These are phyloP conservation scores for Poteriospumella lacustris DNA, from an alignment of 108 stramenopile genomes.

Conservation along the genomic window DNA sequence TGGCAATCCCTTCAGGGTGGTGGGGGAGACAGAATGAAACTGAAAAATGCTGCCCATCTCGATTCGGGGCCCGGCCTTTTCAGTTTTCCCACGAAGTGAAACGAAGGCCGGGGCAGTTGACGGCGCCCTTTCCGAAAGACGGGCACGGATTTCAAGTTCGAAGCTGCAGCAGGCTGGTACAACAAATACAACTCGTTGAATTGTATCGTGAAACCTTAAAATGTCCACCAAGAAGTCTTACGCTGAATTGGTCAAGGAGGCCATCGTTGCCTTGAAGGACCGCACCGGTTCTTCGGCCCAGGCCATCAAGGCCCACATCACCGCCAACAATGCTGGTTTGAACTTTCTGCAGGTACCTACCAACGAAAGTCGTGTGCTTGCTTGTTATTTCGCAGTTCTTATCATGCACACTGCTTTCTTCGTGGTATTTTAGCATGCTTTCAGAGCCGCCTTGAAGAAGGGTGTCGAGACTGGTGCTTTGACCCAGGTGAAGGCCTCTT, in stretches of 20 bases:
- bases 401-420: not conserved
- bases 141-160: too few relatives aligned
- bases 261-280: slow-evolving; percentile 45
- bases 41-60: too few relatives aligned
- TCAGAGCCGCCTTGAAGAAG: slow-evolving; percentile 46
- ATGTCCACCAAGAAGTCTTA: slow-evolving; percentile 1
- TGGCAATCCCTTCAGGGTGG: too few relatives aligned
- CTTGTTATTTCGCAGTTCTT: not conserved
- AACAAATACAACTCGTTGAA: too few relatives aligned
- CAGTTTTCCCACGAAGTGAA: too few relatives aligned
- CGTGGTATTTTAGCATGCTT: slow-evolving; percentile 26
- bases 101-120: too few relatives aligned
- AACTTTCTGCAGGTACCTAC: slow-evolving; percentile 32
- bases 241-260: slow-evolving; percentile 34
- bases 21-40: too few relatives aligned
- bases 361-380: too few relatives aligned
- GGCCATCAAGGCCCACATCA: slow-evolving; percentile 48
- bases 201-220: too few relatives aligned
- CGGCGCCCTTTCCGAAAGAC: too few relatives aligned
- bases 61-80: too few relatives aligned
- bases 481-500: slow-evolving; percentile 43
- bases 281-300: slow-evolving; percentile 43
- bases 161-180: too few relatives aligned
- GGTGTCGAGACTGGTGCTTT: slow-evolving; percentile 36
- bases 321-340: slow-evolving; percentile 32